A percentile compares a stretch with the other conserved stretches of the same genome.
phyloP scores from a whole-genome alignment of 23 red algal species.

The Gracilaria domingensis region DNA sequence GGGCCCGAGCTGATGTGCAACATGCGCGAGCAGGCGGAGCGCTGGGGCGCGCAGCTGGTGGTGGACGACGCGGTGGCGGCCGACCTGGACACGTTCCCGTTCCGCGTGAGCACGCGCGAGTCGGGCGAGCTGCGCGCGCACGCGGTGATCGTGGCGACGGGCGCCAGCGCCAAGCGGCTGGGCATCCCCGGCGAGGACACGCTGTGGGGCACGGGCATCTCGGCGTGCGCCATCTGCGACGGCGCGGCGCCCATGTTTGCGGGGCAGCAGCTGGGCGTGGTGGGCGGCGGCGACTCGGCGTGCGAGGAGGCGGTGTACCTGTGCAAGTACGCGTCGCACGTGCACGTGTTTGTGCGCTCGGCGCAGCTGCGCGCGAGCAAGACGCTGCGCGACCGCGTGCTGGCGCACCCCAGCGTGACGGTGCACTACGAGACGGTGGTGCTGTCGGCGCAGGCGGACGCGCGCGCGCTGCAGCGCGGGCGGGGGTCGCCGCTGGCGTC shows the following conservation, averaged over 20 bases:
- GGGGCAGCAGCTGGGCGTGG: slow-evolving; percentile 71
- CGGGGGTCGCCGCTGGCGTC: slow-evolving; percentile 57
- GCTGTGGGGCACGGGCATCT: slow-evolving; percentile 89
- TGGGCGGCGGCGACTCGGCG: slow-evolving; percentile 93
- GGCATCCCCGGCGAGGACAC: slow-evolving; percentile 63
- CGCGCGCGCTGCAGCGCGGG: not conserved
- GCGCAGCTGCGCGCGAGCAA: slow-evolving; percentile 76
- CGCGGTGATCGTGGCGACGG: slow-evolving; percentile 89
- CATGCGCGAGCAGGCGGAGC: slow-evolving; percentile 82
- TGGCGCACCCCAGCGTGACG: slow-evolving; percentile 56
- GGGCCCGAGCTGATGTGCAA: slow-evolving; percentile 73
- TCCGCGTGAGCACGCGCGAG: slow-evolving; percentile 43
- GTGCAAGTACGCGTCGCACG: slow-evolving; percentile 83
- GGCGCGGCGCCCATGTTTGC: slow-evolving; percentile 93
- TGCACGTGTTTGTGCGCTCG: slow-evolving; percentile 81
- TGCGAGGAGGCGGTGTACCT: slow-evolving; percentile 95
- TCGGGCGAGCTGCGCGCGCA: slow-evolving; percentile 55
- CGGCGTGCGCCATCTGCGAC: slow-evolving; percentile 94
- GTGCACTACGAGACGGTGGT: slow-evolving; percentile 54
- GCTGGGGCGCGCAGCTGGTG: slow-evolving; percentile 70
- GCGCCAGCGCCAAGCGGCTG: slow-evolving; percentile 84
- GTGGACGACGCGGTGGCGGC: slow-evolving; percentile 83
- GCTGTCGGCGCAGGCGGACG: slow-evolving; percentile 51
- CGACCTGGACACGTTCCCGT: slow-evolving; percentile 79
- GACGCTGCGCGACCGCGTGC: slow-evolving; percentile 80